These are phyloP conservation scores for Pistacia vera DNA, from an alignment of 345 rosid species.

Conservation along the genomic window DNA sequence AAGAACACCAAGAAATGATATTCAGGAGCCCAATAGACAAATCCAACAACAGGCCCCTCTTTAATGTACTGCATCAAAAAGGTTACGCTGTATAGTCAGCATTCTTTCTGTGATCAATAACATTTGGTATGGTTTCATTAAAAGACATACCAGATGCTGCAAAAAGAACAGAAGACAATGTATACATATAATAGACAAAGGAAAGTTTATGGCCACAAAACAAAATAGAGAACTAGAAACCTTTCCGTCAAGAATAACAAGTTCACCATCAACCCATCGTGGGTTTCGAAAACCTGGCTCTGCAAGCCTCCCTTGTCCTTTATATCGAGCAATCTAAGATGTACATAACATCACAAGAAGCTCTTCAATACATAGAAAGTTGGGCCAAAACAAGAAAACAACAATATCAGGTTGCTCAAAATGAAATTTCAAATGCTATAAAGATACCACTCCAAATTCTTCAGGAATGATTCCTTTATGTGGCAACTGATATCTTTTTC, in stretches of 20 bases:
- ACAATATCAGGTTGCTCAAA: not conserved
- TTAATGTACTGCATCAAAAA: conserved; percentile 65
- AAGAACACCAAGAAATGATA: conserved; percentile 93
- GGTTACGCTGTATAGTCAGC: conserved; percentile 19
- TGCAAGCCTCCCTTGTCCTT: conserved; percentile 95
- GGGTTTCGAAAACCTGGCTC: conserved; percentile 88
- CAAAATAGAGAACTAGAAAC: conserved; percentile 27
- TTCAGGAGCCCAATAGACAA: conserved; percentile 95
- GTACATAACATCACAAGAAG: conserved; percentile 15
- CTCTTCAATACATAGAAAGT: conserved; percentile 9
- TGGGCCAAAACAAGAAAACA: not conserved
- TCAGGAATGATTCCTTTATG: conserved; percentile 95
- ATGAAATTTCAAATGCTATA: conserved; percentile 15
- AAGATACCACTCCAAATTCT: conserved; percentile 91
- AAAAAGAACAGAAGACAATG: not conserved
- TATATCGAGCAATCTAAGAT: conserved; percentile 82
- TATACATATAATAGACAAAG: not conserved
- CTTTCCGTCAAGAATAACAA: conserved; percentile 96
- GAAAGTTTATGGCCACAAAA: not conserved
- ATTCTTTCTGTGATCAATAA: conserved; percentile 5
- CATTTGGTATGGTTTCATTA: not conserved
- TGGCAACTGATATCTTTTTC: conserved; percentile 86
- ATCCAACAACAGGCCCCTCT: conserved; percentile 97
- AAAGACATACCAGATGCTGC: not conserved
- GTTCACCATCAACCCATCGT: conserved; percentile 98